Percentiles rank a stretch among this genome's conserved stretches.
Evolutionary conservation across 805 yeast species (phyloP).

Genomic region (Starmerella powellii): DNA sequence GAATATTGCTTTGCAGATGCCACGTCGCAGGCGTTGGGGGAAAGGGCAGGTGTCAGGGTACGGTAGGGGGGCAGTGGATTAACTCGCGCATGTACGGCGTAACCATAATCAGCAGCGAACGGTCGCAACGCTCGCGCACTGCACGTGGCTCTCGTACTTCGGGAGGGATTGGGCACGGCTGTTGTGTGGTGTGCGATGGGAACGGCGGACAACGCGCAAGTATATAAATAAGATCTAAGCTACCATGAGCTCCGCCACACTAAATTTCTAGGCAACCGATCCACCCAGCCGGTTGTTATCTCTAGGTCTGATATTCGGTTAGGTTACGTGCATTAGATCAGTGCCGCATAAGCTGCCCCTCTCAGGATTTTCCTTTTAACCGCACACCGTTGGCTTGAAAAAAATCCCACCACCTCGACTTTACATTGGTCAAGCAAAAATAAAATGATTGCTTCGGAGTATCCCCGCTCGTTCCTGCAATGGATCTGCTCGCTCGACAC

Average conservation of each 20-base stretch:
- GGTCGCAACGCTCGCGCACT: background rate
- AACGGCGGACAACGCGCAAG: background rate
- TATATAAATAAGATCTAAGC: too few species aligned
- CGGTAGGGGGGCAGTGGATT: background rate
- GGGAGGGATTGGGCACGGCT: background rate
- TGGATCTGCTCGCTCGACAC: constrained; percentile 78
- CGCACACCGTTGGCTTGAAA: too few species aligned
- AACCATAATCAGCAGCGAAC: background rate
- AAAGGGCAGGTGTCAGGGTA: background rate
- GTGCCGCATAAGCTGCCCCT: background rate
- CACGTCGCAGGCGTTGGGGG: background rate
- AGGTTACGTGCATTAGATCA: too few species aligned
- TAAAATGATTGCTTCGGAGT: constrained; percentile 13
- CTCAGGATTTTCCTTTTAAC: too few species aligned
- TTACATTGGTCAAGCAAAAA: background rate
- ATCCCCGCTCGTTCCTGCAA: constrained; percentile 38
- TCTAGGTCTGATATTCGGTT: background rate
- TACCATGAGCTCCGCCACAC: too few species aligned
- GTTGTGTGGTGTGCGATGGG: background rate
- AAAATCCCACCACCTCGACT: too few species aligned
- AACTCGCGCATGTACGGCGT: constrained; percentile 5
- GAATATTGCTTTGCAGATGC: too few species aligned
- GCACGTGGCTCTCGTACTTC: constrained; percentile 5
- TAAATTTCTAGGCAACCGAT: too few species aligned
- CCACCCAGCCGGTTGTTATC: background rate